Base-by-base conservation (phyloP, 1,139 yeast genomes). In the Blastobotrys indianensis region DNA sequence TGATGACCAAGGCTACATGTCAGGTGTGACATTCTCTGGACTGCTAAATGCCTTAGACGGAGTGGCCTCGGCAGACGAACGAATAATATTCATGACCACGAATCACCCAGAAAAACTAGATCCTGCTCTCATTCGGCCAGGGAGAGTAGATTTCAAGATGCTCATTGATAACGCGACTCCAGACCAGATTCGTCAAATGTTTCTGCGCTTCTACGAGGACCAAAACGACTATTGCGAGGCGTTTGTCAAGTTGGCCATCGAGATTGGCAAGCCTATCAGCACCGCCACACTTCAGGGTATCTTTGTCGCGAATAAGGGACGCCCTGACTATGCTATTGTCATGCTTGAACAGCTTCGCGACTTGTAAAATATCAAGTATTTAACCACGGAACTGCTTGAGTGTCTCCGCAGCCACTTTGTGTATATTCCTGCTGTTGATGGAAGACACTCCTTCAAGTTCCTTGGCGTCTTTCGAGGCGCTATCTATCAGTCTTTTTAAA, bases 11-110 rank as follows among this genome's bases (percentile, higher is more conserved):
- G 72, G 72, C 2, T 85, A 73, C 62, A 65, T 68, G 30, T 80
- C 94, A 0, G 95, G 96, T 12, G 97, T 94, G 17, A 92, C 99
- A 1, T 94, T 92, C 61, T 85, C 95, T 41, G 99, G 98, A 0
- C 72, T 92, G 44, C 70, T 92, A 51, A 92, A 92, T 63, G 96
- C 98, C 0, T 72, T 92, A 41, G 99, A 92, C 63, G 99, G 98
- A 42, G 98, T 92, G n/a, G 95, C 97, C 1, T 85, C 96, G 39
- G 95, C 97, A 1, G 98, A 92, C 60, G 98, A 92, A 61, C 84
- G 96, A 42, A 75, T 92, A 36, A 92, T 97, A 0, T 92, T 92
- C 65, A 92, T 92, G 98, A 92, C 99, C 12, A 90, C 98, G 17
- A 92, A 92, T 65, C 98, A 92, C 60, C 97, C 97, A 0, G 97